Evolutionary conservation across 2,329 filamentous ascomycete genomes (phyloP).

Genomic region (Sphaerulina vaccinii): DNA sequence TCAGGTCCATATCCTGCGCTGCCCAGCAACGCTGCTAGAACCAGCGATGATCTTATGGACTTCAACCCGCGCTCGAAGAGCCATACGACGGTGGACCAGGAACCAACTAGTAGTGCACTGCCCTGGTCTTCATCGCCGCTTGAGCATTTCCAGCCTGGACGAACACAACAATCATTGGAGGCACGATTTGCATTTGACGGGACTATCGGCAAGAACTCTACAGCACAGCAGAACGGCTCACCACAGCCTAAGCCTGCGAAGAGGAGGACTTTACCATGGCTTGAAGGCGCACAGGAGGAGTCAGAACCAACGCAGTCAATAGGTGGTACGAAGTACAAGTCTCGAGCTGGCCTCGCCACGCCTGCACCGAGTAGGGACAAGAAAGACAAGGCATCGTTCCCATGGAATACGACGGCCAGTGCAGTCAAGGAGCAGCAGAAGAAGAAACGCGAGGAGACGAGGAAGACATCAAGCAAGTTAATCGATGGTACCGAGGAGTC

Average conservation of each 20-base stretch:
- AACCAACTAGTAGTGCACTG: constrained; percentile 56
- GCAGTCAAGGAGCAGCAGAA: constrained; percentile 76
- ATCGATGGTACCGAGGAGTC: constrained; percentile 48
- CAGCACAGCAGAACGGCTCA: constrained; percentile 1
- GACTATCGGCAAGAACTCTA: background rate
- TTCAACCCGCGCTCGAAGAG: constrained; percentile 28
- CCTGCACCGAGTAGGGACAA: constrained; percentile 36
- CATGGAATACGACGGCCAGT: constrained; percentile 74
- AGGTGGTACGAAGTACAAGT: constrained; percentile 9
- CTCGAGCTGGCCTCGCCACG: constrained; percentile 38
- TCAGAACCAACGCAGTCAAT: constrained; percentile 17
- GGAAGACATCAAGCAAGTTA: constrained; percentile 52
- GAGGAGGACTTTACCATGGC: constrained; percentile 65
- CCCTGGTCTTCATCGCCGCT: constrained; percentile 64
- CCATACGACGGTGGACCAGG: constrained; percentile 34
- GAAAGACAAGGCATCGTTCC: constrained; percentile 43
- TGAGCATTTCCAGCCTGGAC: constrained; percentile 39
- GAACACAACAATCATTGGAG: constrained; percentile 19
- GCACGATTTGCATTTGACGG: constrained; percentile 23
- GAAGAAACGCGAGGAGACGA: constrained; percentile 63
- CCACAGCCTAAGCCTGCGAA: constrained; percentile 50
- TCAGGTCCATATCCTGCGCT: constrained; percentile 32
- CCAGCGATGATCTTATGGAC: constrained; percentile 12
- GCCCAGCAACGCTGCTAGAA: constrained; percentile 15
- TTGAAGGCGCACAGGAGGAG: constrained; percentile 38